These are phyloP conservation scores for Botrytis fabae DNA, from an alignment of 2,329 filamentous ascomycete genomes.

Conservation along the genomic window DNA sequence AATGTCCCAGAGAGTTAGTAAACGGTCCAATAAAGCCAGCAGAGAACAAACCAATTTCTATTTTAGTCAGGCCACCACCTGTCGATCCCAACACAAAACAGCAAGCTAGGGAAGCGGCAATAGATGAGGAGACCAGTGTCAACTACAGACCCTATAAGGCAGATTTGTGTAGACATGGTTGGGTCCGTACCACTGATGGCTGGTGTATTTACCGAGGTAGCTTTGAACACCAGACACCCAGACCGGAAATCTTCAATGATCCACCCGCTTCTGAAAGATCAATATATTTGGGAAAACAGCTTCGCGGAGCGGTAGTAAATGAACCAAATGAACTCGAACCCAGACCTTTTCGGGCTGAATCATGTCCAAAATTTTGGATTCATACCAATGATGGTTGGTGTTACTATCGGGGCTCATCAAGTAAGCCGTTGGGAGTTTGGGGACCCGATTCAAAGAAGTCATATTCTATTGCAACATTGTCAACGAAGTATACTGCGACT, in stretches of 20 bases:
- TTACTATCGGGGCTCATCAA: neutral
- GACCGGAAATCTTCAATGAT: neutral
- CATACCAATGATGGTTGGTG: conserved; percentile 4
- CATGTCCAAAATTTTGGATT: conserved; percentile 1
- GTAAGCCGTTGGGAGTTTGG: neutral
- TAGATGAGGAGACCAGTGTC: neutral
- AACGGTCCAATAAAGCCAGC: neutral
- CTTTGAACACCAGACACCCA: neutral
- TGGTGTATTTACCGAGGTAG: conserved; percentile 2
- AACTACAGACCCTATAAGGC: neutral
- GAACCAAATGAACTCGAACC: neutral
- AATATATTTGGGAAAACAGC: neutral
- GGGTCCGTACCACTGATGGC: neutral
- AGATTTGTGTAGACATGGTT: neutral
- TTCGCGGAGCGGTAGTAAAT: neutral
- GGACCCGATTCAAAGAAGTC: neutral
- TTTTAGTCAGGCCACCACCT: neutral
- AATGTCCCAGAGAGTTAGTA: neutral
- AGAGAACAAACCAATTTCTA: conserved; percentile 9
- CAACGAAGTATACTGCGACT: neutral
- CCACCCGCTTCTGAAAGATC: neutral
- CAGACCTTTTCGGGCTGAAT: neutral
- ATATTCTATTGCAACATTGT: neutral
- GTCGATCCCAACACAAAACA: neutral
- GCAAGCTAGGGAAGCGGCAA: neutral